Conservation (phyloP, 1,284 basidiomycete genomes). For the Stereum hirsutum region DNA sequence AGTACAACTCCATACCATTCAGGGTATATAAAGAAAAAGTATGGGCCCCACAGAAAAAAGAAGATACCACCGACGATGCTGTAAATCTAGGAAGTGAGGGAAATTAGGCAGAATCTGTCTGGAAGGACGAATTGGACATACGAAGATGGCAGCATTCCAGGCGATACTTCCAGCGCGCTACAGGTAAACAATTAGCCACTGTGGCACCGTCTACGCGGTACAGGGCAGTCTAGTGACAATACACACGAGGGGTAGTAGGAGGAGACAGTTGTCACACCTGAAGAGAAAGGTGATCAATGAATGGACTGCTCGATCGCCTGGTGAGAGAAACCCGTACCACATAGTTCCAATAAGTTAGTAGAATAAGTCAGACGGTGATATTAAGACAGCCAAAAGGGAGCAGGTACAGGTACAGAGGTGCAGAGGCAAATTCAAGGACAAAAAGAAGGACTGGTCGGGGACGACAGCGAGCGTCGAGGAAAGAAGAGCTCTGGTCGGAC, state of each 20-base stretch:
- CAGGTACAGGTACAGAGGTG: too few relatives aligned
- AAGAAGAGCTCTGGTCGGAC: too few relatives aligned
- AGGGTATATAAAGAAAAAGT: slow-evolving; percentile 59
- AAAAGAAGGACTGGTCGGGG: too few relatives aligned
- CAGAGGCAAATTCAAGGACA: too few relatives aligned
- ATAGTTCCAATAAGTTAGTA: slow-evolving; percentile 6
- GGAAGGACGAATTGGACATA: slow-evolving; percentile 17
- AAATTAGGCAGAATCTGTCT: slow-evolving; percentile 7
- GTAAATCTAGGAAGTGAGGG: slow-evolving; percentile 36
- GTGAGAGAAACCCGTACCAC: slow-evolving; percentile 12
- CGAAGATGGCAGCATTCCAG: slow-evolving; percentile 59
- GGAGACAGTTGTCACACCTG: slow-evolving; percentile 69
- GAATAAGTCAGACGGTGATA: not conserved
- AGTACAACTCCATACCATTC: slow-evolving; percentile 42
- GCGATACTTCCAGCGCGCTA: slow-evolving; percentile 69
- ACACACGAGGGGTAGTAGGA: slow-evolving; percentile 58
- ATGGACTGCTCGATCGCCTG: not conserved
- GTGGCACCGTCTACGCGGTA: slow-evolving; percentile 5
- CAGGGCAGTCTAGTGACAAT: slow-evolving; percentile 1
- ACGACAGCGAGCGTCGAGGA: too few relatives aligned
- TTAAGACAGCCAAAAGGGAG: too few relatives aligned
- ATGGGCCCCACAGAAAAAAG: slow-evolving; percentile 57
- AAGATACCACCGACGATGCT: slow-evolving; percentile 63
- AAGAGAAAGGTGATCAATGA: slow-evolving; percentile 1
- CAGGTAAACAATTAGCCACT: slow-evolving; percentile 15